Base-by-base conservation (phyloP, 768 basidiomycete genomes). In the Amylocystis lapponica region DNA sequence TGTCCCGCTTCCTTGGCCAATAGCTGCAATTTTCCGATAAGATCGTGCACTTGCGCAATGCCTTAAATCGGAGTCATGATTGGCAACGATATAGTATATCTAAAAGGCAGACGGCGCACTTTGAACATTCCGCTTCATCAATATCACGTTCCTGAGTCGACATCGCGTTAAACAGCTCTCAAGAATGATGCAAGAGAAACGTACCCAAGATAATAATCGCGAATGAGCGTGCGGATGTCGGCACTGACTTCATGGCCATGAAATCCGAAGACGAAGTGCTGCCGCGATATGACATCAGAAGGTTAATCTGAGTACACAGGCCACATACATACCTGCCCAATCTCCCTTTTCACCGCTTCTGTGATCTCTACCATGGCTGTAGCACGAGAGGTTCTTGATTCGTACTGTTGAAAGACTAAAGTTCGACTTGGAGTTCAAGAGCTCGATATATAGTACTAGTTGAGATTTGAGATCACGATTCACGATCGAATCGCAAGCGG, bases 191-290 rank as follows among this genome's bases (percentile, higher is more conserved):
- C 22, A 20, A 5, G 23, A 5, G 5, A 31, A 31, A 52, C 64
- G 20, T 48, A 71, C 62, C 83, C 83, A 37, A 83, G 66, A 57
- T 78, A 65, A 62, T 83, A 84, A 35, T 81, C 74, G 27, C 61
- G 61, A 38, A 85, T 81, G 42, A 85, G 73, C 0, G 64, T 68
- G 51, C 65, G 70, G 47, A 78, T 71, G 45, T 83, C 68, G 22
- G 72, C 64, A 47, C 63, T 75, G 26, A 73, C 61, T 39, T 74
- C 64, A 27, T 71, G 61, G 3, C 81, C 81, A 54, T 80, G 78
- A 57, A 84, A 85, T 14, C 84, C 83, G 48, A 82, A 66, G 12
- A 86, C 78, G 52, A 86, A 83, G 56, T 84, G 83, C 81, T 84
- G 31, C 17, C 22, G 34, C 20, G 16, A 10, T 14, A 25, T 39